phyloP scores from a whole-genome alignment of 2,329 filamentous ascomycete species.

The Exophiala bonariae region DNA sequence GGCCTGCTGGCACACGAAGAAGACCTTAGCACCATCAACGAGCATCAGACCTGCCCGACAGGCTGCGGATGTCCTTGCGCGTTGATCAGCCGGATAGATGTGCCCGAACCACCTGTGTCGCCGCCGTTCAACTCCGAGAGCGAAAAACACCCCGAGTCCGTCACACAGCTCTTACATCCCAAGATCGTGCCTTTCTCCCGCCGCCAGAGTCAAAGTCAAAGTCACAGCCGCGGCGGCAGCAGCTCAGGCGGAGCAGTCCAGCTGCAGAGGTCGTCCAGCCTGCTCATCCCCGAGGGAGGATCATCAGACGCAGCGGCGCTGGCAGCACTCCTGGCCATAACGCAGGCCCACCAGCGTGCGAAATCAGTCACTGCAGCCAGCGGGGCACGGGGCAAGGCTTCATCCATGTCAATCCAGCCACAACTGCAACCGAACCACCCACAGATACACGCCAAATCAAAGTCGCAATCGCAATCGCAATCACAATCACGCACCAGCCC shows the following conservation, averaged over 20 bases:
- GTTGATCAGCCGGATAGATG: constrained; percentile 35
- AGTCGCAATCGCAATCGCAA: neutral
- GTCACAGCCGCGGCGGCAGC: constrained; percentile 6
- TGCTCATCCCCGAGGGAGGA: neutral
- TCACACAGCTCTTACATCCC: neutral
- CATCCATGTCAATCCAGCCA: constrained; percentile 2
- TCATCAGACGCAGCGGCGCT: constrained; percentile 11
- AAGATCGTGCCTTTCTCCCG: neutral
- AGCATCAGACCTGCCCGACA: constrained; percentile 38
- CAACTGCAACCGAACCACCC: neutral
- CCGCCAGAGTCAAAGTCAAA: neutral
- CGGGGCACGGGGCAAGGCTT: constrained; percentile 4
- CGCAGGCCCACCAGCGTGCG: constrained; percentile 19
- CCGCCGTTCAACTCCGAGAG: neutral
- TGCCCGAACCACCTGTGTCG: constrained; percentile 23
- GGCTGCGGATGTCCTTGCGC: constrained; percentile 51
- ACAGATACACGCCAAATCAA: neutral
- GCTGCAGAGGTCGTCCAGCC: constrained; percentile 14
- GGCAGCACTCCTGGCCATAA: constrained; percentile 23
- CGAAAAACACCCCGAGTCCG: no score
- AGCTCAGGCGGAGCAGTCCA: constrained; percentile 3
- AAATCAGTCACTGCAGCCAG: constrained; percentile 11
- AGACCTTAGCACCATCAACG: constrained; percentile 16
- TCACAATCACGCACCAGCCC: neutral
- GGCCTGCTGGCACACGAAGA: constrained; percentile 14